A percentile compares a stretch with the other conserved stretches of the same genome.
Conservation (phyloP, 306 rosid species). For the Corylus avellana region DNA sequence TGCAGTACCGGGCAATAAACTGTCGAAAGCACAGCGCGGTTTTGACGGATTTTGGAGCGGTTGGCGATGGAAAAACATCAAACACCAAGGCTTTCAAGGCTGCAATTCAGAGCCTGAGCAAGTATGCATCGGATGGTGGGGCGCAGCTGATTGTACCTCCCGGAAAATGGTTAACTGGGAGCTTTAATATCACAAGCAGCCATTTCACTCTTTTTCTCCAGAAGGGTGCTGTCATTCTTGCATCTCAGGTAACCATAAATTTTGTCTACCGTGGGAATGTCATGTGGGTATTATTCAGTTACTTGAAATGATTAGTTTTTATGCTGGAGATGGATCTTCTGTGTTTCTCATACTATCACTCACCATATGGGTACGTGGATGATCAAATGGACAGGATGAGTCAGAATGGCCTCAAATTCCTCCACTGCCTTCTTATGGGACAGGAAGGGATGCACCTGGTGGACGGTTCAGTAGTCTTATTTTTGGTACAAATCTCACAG, state of each 20-base stretch:
- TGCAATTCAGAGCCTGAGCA: slow-evolving; percentile 65
- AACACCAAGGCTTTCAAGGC: slow-evolving; percentile 67
- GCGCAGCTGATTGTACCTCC: slow-evolving; percentile 78
- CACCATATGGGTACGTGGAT: background rate
- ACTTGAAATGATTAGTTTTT: no score
- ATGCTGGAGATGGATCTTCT: no score
- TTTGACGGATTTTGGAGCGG: slow-evolving; percentile 75
- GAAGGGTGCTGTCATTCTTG: slow-evolving; percentile 79
- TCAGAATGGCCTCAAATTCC: slow-evolving; percentile 58
- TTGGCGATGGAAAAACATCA: slow-evolving; percentile 73
- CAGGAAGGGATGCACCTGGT: slow-evolving; percentile 60
- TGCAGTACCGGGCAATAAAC: slow-evolving; percentile 40
- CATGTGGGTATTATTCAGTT: no score
- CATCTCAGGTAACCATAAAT: slow-evolving; percentile 51
- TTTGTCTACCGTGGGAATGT: no score
- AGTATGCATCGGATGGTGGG: slow-evolving; percentile 59
- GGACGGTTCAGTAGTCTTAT: slow-evolving; percentile 69
- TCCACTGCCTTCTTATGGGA: slow-evolving; percentile 64
- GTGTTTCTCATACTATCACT: background rate
- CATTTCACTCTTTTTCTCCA: slow-evolving; percentile 83
- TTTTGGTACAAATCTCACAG: slow-evolving; percentile 74
- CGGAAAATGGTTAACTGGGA: slow-evolving; percentile 89
- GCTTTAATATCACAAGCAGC: slow-evolving; percentile 87
- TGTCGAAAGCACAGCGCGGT: slow-evolving; percentile 71
- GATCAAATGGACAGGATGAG: slow-evolving; percentile 46